These are phyloP conservation scores for Chrysosporium queenslandicum DNA, from an alignment of 2,329 filamentous ascomycete genomes.

Conservation along the genomic window DNA sequence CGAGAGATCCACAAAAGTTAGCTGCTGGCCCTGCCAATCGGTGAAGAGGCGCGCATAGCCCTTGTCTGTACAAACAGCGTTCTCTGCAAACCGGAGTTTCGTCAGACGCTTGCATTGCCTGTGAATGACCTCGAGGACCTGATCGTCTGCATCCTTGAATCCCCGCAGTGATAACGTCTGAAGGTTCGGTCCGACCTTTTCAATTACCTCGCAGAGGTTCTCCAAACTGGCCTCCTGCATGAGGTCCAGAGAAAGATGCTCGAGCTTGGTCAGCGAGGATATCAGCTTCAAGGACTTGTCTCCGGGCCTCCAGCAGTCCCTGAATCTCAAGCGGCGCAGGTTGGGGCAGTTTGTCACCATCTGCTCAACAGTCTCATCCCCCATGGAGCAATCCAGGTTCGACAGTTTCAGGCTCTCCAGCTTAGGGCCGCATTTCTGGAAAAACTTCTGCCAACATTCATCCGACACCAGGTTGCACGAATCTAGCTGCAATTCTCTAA, in stretches of 20 bases:
- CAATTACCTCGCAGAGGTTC: slow-evolving; percentile 52
- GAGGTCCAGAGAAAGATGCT: slow-evolving; percentile 66
- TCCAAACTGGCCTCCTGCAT: slow-evolving; percentile 41
- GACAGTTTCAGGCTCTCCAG: slow-evolving; percentile 66
- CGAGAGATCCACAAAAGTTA: slow-evolving; percentile 63
- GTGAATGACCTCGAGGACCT: slow-evolving; percentile 61
- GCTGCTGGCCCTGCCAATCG: slow-evolving; percentile 61
- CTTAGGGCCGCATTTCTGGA: slow-evolving; percentile 53
- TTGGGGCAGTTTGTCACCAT: slow-evolving; percentile 56
- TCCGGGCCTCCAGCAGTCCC: slow-evolving; percentile 65
- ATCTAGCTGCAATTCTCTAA: slow-evolving; percentile 69
- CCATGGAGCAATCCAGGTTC: slow-evolving; percentile 73
- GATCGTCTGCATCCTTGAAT: slow-evolving; percentile 57
- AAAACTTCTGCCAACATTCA: slow-evolving; percentile 60
- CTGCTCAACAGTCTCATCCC: slow-evolving; percentile 56
- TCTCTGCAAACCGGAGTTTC: slow-evolving; percentile 76
- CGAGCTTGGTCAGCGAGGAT: slow-evolving; percentile 50
- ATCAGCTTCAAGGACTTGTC: slow-evolving; percentile 57
- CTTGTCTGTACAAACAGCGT: slow-evolving; percentile 62
- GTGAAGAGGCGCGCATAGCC: slow-evolving; percentile 65
- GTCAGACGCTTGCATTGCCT: slow-evolving; percentile 54
- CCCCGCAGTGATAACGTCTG: slow-evolving; percentile 66
- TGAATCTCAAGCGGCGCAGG: slow-evolving; percentile 66
- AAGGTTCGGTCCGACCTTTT: slow-evolving; percentile 54
- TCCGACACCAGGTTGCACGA: slow-evolving; percentile 76